A percentile compares a stretch with the other conserved stretches of the same genome.
phyloP scores from a whole-genome alignment of 2,329 filamentous ascomycete genomes.

The Leptographium procerum region DNA sequence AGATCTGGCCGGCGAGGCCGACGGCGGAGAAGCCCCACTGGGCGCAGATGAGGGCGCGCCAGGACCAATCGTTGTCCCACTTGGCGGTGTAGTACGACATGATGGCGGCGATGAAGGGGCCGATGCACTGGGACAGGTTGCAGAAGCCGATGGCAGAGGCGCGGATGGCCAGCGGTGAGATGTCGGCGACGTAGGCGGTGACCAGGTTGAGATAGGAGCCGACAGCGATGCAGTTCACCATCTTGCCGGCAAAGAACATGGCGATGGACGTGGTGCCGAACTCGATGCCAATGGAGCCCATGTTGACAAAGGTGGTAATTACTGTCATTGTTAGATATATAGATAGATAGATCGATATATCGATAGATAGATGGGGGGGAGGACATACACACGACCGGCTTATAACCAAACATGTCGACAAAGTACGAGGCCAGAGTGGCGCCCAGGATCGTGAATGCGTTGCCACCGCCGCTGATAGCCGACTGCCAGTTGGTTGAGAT shows the following conservation, averaged over 20 bases:
- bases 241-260: conserved; percentile 26
- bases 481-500: conserved; percentile 26
- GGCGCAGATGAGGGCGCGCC: conserved; percentile 14
- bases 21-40: conserved; percentile 18
- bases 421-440: conserved; percentile 20
- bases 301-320: no score
- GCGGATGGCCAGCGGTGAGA: conserved; percentile 15
- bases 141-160: conserved; percentile 14
- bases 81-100: no score
- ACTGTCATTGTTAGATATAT: no score
- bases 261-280: conserved; percentile 22
- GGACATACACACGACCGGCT: conserved; percentile 18
- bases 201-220: conserved; percentile 9
- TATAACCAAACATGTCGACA: conserved; percentile 23
- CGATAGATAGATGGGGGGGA: conserved; percentile 21
- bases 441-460: conserved; percentile 19
- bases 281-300: no score
- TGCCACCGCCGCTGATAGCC: conserved; percentile 25
- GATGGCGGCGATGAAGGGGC: conserved; percentile 12
- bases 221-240: conserved; percentile 24
- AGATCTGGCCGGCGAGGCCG: conserved; percentile 11
- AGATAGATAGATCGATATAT: conserved; percentile 22
- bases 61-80: no score
- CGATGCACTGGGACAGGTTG: conserved; percentile 12
- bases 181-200: conserved; percentile 10